A percentile compares a stretch with the other conserved stretches of the same genome.
Conservation (phyloP, 768 basidiomycete genomes). For the Termitomyces sp. region DNA sequence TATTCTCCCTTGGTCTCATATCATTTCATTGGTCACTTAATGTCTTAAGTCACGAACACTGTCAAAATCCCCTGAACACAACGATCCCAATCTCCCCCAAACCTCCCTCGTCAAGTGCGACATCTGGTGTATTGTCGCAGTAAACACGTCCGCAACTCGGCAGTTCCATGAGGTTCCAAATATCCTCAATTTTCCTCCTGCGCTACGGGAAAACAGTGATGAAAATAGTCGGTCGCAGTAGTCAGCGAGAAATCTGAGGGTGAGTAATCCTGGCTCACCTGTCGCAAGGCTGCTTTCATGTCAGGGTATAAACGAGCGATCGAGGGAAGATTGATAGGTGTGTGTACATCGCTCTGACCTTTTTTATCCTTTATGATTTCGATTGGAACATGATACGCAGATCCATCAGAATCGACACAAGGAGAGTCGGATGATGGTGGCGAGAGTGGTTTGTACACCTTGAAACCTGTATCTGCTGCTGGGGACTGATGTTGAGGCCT, state of each 20-base stretch:
- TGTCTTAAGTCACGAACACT: neutral
- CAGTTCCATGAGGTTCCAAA: constrained; percentile 13
- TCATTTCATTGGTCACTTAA: neutral
- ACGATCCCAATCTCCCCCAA: neutral
- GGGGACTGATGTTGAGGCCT: neutral
- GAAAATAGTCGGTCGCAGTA: neutral
- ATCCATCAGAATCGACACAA: neutral
- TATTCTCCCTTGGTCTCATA: neutral
- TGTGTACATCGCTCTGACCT: neutral
- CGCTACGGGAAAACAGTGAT: constrained; percentile 8
- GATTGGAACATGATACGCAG: neutral
- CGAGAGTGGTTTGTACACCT: constrained; percentile 4
- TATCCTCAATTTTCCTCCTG: constrained; percentile 7
- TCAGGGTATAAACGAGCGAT: constrained; percentile 7
- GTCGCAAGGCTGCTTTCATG: constrained; percentile 6
- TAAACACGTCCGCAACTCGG: constrained; percentile 18
- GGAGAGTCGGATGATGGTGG: constrained; percentile 9
- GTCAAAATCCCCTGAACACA: neutral
- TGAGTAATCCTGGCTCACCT: neutral
- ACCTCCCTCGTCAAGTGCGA: neutral
- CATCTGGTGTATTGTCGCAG: constrained; percentile 6
- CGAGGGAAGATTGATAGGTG: neutral
- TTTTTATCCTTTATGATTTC: neutral
- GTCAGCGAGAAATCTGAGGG: neutral
- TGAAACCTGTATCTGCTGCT: neutral